Conservation (phyloP, 2,329 filamentous ascomycete genomes). For the Didymella glomerata region DNA sequence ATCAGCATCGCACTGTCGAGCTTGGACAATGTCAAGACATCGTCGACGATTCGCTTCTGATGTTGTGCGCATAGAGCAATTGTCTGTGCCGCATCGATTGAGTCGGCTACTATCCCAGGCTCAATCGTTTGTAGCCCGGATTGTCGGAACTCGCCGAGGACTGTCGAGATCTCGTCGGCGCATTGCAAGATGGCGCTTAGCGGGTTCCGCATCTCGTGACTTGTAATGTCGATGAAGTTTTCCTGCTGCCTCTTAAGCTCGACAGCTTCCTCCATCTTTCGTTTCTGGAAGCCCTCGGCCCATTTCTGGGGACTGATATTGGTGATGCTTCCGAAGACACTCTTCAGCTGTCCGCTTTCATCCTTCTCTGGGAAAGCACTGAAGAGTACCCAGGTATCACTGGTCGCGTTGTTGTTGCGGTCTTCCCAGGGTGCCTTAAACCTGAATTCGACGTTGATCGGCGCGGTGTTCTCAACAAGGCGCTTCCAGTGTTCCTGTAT, state of each 20-base stretch:
- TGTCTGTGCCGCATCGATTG: constrained; percentile 77
- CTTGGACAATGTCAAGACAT: constrained; percentile 60
- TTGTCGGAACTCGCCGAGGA: constrained; percentile 54
- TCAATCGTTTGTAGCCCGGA: constrained; percentile 58
- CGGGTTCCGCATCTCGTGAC: constrained; percentile 80
- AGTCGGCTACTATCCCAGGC: constrained; percentile 62
- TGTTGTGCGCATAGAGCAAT: constrained; percentile 81
- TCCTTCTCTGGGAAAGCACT: constrained; percentile 78
- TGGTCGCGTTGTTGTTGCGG: constrained; percentile 62
- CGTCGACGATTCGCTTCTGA: constrained; percentile 69
- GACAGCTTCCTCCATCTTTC: constrained; percentile 80
- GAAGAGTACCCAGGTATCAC: constrained; percentile 80
- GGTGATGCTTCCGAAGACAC: constrained; percentile 81
- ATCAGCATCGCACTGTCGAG: constrained; percentile 78
- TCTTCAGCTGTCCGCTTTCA: constrained; percentile 70
- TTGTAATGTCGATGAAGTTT: constrained; percentile 82
- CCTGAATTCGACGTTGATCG: constrained; percentile 76
- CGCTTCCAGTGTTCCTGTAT: constrained; percentile 70
- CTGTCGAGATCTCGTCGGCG: constrained; percentile 74
- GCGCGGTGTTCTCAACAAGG: constrained; percentile 67
- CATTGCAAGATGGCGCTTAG: constrained; percentile 78
- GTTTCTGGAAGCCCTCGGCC: constrained; percentile 81
- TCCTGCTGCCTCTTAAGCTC: constrained; percentile 83
- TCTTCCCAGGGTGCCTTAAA: constrained; percentile 74
- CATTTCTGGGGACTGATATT: constrained; percentile 88